Conservation (phyloP, 352 stramenopile species). For the Elongisporangium anandrum region DNA sequence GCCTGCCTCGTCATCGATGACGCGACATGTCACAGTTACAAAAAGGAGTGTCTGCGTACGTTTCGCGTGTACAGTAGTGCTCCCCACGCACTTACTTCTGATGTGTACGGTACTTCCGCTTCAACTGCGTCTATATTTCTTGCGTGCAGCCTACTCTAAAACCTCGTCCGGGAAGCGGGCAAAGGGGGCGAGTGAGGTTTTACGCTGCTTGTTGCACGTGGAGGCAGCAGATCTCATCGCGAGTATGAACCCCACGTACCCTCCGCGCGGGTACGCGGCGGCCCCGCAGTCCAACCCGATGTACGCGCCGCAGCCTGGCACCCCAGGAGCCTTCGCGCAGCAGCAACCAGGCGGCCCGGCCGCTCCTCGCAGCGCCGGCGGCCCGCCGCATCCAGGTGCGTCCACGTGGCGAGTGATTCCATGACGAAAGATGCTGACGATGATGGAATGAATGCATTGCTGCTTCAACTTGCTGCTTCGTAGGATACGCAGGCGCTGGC, state of each 20-base stretch:
- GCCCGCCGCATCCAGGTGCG: slow-evolving; percentile 7
- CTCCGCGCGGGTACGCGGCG: slow-evolving; percentile 26
- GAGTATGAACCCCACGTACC: slow-evolving; percentile 24
- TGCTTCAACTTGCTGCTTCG: not conserved
- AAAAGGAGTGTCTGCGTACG: not conserved
- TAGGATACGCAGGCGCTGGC: not conserved
- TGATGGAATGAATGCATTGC: not conserved
- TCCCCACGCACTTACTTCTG: not conserved
- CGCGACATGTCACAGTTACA: not conserved
- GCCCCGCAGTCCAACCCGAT: slow-evolving; percentile 10
- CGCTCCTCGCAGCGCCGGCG: slow-evolving; percentile 3
- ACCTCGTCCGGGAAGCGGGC: not conserved
- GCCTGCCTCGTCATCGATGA: not conserved
- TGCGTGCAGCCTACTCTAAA: not conserved
- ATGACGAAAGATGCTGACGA: not conserved
- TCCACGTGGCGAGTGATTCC: slow-evolving; percentile 9
- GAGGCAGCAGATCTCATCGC: not conserved
- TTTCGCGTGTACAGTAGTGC: not conserved
- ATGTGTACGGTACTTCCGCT: not conserved
- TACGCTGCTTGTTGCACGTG: not conserved
- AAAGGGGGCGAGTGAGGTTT: not conserved
- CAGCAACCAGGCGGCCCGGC: not conserved
- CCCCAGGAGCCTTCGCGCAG: slow-evolving; percentile 7
- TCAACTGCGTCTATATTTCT: not conserved
- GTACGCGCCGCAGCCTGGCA: slow-evolving; percentile 5